Conservation (phyloP, 495 filamentous ascomycete species). For the Talaromyces thailandensis region DNA sequence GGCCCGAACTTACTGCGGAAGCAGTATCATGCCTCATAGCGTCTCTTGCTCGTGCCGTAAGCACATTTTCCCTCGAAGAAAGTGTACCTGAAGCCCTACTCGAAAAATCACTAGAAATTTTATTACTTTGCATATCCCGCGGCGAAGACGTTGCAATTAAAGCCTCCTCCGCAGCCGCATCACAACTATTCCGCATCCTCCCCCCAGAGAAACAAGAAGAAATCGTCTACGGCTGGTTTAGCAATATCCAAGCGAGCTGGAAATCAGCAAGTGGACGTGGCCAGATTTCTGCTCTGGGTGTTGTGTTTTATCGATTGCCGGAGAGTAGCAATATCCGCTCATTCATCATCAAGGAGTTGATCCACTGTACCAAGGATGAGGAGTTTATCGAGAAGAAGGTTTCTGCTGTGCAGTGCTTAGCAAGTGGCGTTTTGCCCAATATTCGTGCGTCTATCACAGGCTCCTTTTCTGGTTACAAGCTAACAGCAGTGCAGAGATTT, state of each 20-base stretch:
- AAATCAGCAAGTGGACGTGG: slow-evolving; percentile 33
- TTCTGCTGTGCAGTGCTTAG: slow-evolving; percentile 50
- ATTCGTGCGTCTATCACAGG: slow-evolving; percentile 18
- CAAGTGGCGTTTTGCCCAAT: slow-evolving; percentile 35
- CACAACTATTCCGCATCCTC: slow-evolving; percentile 32
- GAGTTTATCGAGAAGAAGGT: slow-evolving; percentile 50
- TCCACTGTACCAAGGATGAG: slow-evolving; percentile 30
- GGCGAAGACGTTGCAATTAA: slow-evolving; percentile 40
- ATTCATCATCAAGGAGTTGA: slow-evolving; percentile 22
- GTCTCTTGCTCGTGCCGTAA: slow-evolving; percentile 17
- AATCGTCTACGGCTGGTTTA: slow-evolving; percentile 28
- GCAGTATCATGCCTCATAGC: slow-evolving; percentile 48
- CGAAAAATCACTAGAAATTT: slow-evolving; percentile 27
- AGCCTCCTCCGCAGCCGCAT: slow-evolving; percentile 36
- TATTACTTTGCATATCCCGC: slow-evolving; percentile 34
- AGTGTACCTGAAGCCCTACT: slow-evolving; percentile 17
- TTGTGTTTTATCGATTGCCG: slow-evolving; percentile 27
- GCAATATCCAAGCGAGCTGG: slow-evolving; percentile 26
- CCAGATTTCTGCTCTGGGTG: slow-evolving; percentile 34
- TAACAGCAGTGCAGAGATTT: slow-evolving; percentile 3
- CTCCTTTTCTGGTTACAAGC: background rate
- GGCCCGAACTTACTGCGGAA: slow-evolving; percentile 63
- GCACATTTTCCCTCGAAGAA: slow-evolving; percentile 7
- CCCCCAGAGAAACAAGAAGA: slow-evolving; percentile 19
- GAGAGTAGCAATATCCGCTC: slow-evolving; percentile 13